Evolutionary conservation across 2,329 filamentous ascomycete genomes (phyloP).

Genomic region (Exophiala spinifera): DNA sequence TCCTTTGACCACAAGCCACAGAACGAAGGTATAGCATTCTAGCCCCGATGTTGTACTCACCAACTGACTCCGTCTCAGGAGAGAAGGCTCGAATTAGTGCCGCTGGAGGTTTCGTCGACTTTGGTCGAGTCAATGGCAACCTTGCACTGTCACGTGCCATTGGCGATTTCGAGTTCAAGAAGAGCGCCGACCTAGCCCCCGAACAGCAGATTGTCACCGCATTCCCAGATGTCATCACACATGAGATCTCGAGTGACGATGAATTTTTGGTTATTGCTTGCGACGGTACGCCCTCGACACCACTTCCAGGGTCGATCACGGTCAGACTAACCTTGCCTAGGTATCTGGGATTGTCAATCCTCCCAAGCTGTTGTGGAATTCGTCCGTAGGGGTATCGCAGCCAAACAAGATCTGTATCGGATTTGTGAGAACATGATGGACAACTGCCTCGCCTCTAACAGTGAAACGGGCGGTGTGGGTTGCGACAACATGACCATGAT

Average conservation of each 20-base stretch:
- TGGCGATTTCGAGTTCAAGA: slow-evolving; percentile 99
- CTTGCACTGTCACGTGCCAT: slow-evolving; percentile 94
- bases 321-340: slow-evolving; percentile 49
- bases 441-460: slow-evolving; percentile 96
- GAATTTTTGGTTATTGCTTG: slow-evolving; percentile 93
- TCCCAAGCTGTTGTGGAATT: slow-evolving; percentile 97
- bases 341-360: slow-evolving; percentile 99
- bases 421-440: slow-evolving; percentile 99
- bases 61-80: slow-evolving; percentile 51
- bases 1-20: slow-evolving; percentile 99
- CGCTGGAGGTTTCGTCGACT: slow-evolving; percentile 96
- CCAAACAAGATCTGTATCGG: slow-evolving; percentile 88
- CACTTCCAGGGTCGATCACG: neutral
- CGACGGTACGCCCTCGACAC: slow-evolving; percentile 67
- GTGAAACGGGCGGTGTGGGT: slow-evolving; percentile 93
- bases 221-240: slow-evolving; percentile 87
- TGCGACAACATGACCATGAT: slow-evolving; percentile 99
- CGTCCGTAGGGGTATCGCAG: slow-evolving; percentile 90
- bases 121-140: slow-evolving; percentile 97
- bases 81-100: slow-evolving; percentile 96
- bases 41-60: neutral
- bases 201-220: slow-evolving; percentile 98
- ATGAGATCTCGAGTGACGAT: slow-evolving; percentile 88
- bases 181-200: slow-evolving; percentile 93
- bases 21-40: slow-evolving; percentile 70